Evolutionary conservation across 208 protist genomes (phyloP), one percentile per base, ranked within the genome.

Genomic region (Acanthamoeba royreba): DNA sequence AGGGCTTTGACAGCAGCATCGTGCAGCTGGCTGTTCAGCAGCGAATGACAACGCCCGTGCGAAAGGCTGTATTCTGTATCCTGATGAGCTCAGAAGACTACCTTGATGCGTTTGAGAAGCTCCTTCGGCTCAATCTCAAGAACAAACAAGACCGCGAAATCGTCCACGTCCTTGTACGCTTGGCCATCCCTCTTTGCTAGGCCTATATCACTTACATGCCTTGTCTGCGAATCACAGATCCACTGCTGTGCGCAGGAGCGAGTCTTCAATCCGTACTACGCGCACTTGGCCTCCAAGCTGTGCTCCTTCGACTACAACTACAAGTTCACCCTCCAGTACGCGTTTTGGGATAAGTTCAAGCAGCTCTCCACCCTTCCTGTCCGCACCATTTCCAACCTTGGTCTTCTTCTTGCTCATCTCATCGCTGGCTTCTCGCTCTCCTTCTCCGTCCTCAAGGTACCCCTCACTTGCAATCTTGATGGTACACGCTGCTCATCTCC

Each of bases 331-430:
- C 52, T 89, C 81, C 81, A 89, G 52, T 89, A 66, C 40, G 52
- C 49, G 13, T 89, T 89, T 35, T 89, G 81, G 81, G 81, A 89
- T 35, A 55, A 63, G 47, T 89, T 89, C 81, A 89, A 89, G 81
- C 47, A 69, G 52, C 81, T 89, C 13, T 13, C 43, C 31, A 63
- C 11, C 47, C 43, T 89, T 15, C 45, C 31, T 49, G 40, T 66
- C 35, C 81, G 81, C 46, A 45, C 31, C 47, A 55, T 89, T 33
- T 35, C 25, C 81, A 89, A 89, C 81, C 52, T 89, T 11, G 81
- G 35, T 38, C 1, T 42, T 38, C 81, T 89, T 31, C 40, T 89
- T 3, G 81, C 81, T 25, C 43, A 89, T 35, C 81, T 89, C 49
- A 89, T 89, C 35, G 81, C 47, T 49, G 33, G 25, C 81, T 55